Percentiles rank a stretch among this genome's conserved stretches.
These are phyloP conservation scores for Rhizophagus clarus DNA, from an alignment of 192 early-diverging fungal genomes.

Conservation along the genomic window DNA sequence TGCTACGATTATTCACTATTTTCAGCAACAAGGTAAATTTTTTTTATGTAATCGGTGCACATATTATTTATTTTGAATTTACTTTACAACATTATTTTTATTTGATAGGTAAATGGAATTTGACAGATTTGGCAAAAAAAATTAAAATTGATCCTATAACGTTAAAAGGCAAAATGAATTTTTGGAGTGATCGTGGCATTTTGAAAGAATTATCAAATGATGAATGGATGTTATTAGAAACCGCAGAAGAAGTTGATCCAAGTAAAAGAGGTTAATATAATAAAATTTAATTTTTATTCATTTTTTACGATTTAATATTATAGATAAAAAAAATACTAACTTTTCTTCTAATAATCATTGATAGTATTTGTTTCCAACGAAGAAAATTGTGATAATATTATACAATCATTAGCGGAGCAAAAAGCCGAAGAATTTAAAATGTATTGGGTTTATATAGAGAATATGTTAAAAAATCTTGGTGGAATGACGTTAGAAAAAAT, in stretches of 20 bases:
- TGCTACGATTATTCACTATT: conserved; percentile 52
- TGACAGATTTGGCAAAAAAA: conserved; percentile 3
- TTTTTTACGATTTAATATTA: background rate
- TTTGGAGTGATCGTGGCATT: conserved; percentile 28
- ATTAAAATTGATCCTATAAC: conserved; percentile 17
- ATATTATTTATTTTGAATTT: background rate
- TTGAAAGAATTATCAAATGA: background rate
- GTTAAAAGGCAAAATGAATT: conserved; percentile 7
- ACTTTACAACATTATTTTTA: background rate
- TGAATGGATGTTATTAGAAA: conserved; percentile 27
- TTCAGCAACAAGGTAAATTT: conserved; percentile 39
- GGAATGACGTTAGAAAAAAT: conserved; percentile 7
- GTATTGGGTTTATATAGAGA: background rate
- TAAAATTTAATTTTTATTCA: background rate
- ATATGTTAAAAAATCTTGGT: conserved; percentile 11
- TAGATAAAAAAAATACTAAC: too few relatives aligned
- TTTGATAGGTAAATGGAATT: conserved; percentile 20
- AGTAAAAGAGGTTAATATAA: background rate
- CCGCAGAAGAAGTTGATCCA: background rate
- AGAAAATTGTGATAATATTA: background rate
- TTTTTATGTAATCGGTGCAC: background rate
- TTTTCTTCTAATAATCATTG: too few relatives aligned
- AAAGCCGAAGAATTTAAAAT: conserved; percentile 1
- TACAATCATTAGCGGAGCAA: background rate
- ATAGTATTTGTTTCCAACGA: background rate